Base-by-base conservation (phyloP, 371 early-diverging fungal species). In the Rhizopus delemar region DNA sequence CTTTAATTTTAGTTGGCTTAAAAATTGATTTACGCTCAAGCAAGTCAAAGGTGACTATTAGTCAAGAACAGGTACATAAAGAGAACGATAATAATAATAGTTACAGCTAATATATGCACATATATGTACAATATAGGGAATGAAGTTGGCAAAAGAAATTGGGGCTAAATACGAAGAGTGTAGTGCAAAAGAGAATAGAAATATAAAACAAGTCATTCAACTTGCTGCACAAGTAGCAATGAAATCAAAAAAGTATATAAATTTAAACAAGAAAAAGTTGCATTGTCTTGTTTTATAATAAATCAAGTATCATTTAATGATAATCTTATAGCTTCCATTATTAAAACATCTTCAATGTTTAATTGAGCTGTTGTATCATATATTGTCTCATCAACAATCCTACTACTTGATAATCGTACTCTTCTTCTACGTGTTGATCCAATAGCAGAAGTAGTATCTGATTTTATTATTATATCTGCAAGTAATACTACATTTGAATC, bases 161-260 rank as follows among this genome's bases (percentile, higher is more conserved):
- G 75, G 78, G 5, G 90, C 90, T 34, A 90, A 87, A 63, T 93
- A 93, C 65, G 80, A 92, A 39, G 94, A 93, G 73, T 93, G 94
- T 64, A 92, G 92, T 33, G 91, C 94, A 2, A 77, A 87, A 45
- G 87, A 89, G 13, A 90, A 90, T 59, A 86, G 84, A 65, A 87
- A 92, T 43, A 80, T 93, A 41, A 88, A 90, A 64, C 85, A 83
- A 55, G 92, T 93, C 8, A 93, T 95, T 45, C 58, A 56, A 52
- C 57, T 63, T 12, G 73, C 70, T 33, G 70, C 73, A 49, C 66
- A 61, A 39, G 52, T 67, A 11, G 70, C 73, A 12, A 57, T 63
- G 31, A 68, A 68, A 46, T 69, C 69, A 3, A 57, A 43, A 28
- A 48, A 55, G 11, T 43, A 22, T 22, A 22, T 22, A 22, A 22